Base-by-base conservation (phyloP, 257 asterid genomes). In the Schizonepeta tenuifolia region DNA sequence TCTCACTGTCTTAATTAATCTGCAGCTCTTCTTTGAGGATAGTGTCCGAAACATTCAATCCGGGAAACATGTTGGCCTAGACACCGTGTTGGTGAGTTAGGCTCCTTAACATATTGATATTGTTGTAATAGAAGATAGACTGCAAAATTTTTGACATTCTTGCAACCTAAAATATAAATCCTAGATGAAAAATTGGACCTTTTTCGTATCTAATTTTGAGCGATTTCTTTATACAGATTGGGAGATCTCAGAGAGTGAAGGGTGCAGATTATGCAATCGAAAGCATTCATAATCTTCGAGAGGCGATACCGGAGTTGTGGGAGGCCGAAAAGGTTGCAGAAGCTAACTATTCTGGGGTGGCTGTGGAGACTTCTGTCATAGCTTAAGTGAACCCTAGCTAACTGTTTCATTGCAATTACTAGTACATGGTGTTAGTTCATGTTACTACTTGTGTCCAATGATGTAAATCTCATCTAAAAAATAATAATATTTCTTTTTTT, bases 261-360 rank as follows among this genome's bases (percentile, higher is more conserved):
- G 96, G 97, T 11, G 97, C 98, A 60, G 97, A 95, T 79, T 88
- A 88, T 60, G 99, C 88, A 21, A 44, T 95, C 7, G 99, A 90
- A 79, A 95, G 94, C 79, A 90, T 95, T 36, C 98, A 90, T 59
- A 92, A 92, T 80, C 83, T 94, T 6, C 80, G 83, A 59, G 97
- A 93, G 84, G 98, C 94, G 31, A 77, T 89, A 15, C 95, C 98
- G 9, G 92, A 91, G 78, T 87, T 93, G 14, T 86, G 95, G 94
- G 95, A 88, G 82, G 79, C 75, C 15, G 90, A 87, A 38, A 89
- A 81, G 73, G 67, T 2, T 1, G 57, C 80, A 31, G 81, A 78
- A n/a, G 38, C 56, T 12, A 67, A 20, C 46, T 73, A 78, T 47
- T 20, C 75, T 1, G 78, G 82, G 20, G 82, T 78, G 28, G 69